Conservation (phyloP, 1,284 basidiomycete genomes). For the Puccinia novopanici region DNA sequence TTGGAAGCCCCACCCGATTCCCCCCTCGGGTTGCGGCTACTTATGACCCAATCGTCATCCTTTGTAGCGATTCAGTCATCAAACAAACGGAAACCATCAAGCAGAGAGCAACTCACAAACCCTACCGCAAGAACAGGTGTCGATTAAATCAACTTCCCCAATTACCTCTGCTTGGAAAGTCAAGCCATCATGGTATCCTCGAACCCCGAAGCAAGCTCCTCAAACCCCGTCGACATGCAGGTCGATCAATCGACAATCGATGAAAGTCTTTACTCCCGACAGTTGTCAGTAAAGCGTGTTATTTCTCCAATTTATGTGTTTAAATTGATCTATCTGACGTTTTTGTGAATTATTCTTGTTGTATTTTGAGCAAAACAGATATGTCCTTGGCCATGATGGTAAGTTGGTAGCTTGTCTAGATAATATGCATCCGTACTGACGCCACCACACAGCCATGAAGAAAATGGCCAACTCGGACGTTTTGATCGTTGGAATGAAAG, state of each 20-base stretch:
- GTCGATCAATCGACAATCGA: constrained; percentile 54
- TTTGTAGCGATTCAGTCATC: not conserved
- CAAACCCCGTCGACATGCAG: constrained; percentile 40
- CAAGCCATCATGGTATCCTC: constrained; percentile 35
- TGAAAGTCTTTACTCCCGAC: constrained; percentile 77
- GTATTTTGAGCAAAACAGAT: constrained; percentile 64
- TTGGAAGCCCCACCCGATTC: too few relatives aligned
- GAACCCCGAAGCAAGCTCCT: constrained; percentile 15
- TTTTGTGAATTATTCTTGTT: not conserved
- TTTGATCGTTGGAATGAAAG: constrained; percentile 87
- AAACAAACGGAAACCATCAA: not conserved
- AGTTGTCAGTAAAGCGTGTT: constrained; percentile 70
- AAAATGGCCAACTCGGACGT: constrained; percentile 97
- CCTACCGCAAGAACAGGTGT: not conserved
- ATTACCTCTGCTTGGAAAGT: not conserved
- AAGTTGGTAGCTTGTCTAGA: constrained; percentile 52
- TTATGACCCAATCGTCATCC: too few relatives aligned
- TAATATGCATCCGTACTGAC: not conserved
- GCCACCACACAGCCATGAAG: constrained; percentile 75
- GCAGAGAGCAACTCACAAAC: too few relatives aligned
- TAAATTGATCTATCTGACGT: constrained; percentile 44
- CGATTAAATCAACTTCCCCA: not conserved
- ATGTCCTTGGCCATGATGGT: constrained; percentile 96
- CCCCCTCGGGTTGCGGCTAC: too few relatives aligned
- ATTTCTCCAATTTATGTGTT: not conserved